phyloP scores from a whole-genome alignment of 352 stramenopile genomes.

The Phytophthora sojae region DNA sequence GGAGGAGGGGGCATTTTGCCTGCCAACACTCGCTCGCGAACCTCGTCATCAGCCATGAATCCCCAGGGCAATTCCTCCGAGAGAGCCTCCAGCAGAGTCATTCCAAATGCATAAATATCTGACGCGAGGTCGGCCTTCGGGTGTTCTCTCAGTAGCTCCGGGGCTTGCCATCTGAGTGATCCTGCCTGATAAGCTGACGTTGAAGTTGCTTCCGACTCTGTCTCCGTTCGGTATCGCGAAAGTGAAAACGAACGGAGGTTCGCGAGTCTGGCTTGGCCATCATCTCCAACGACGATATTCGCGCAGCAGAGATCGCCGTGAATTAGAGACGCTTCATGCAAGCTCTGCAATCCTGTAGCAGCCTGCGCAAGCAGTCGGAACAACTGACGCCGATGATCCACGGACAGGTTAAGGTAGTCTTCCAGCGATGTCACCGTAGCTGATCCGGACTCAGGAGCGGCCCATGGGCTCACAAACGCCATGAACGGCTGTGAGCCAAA shows the following conservation, averaged over 20 bases:
- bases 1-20: slow-evolving; percentile 54
- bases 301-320: slow-evolving; percentile 64
- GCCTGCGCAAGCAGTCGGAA: slow-evolving; percentile 59
- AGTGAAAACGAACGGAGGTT: slow-evolving; percentile 57
- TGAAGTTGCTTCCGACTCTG: not conserved
- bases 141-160: slow-evolving; percentile 47
- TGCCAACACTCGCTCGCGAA: slow-evolving; percentile 47
- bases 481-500: slow-evolving; percentile 59
- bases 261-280: slow-evolving; percentile 64
- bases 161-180: slow-evolving; percentile 63
- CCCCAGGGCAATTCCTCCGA: slow-evolving; percentile 71
- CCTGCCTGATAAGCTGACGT: slow-evolving; percentile 13
- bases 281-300: slow-evolving; percentile 66
- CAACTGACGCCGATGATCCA: slow-evolving; percentile 46
- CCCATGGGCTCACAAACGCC: slow-evolving; percentile 57
- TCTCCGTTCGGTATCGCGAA: slow-evolving; percentile 10
- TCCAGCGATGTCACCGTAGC: slow-evolving; percentile 55
- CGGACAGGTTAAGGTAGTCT: slow-evolving; percentile 56
- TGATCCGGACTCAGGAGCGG: slow-evolving; percentile 26
- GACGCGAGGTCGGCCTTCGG: slow-evolving; percentile 36
- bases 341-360: slow-evolving; percentile 57
- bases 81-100: slow-evolving; percentile 70
- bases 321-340: slow-evolving; percentile 55
- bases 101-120: slow-evolving; percentile 75
- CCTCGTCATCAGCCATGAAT: slow-evolving; percentile 51